phyloP scores from a whole-genome alignment of 2,329 filamentous ascomycete genomes.

The Fusarium decemcellulare region DNA sequence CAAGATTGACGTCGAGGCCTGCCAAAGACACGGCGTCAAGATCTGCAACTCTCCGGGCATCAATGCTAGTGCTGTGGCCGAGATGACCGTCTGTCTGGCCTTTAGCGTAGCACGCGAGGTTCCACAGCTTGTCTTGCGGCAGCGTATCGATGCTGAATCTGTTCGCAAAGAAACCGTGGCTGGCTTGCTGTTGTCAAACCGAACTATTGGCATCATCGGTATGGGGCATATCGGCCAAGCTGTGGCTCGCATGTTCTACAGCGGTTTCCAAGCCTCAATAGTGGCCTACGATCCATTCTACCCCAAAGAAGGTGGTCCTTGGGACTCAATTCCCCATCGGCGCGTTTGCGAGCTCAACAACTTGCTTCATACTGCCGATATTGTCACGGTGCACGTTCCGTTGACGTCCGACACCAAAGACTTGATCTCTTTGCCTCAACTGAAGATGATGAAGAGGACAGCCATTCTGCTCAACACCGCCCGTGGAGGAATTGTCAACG shows the following conservation, averaged over 20 bases:
- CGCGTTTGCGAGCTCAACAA: slow-evolving; percentile 48
- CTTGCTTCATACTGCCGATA: slow-evolving; percentile 49
- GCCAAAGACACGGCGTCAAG: slow-evolving; percentile 34
- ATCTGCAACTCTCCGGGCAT: slow-evolving; percentile 45
- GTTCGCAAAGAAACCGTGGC: slow-evolving; percentile 44
- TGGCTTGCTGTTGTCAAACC: slow-evolving; percentile 48
- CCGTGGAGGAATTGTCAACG: slow-evolving; percentile 55
- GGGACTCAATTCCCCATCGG: slow-evolving; percentile 42
- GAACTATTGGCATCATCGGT: slow-evolving; percentile 54
- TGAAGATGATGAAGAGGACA: slow-evolving; percentile 51
- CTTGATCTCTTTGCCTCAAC: slow-evolving; percentile 48
- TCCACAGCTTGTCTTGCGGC: slow-evolving; percentile 45
- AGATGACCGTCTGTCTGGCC: slow-evolving; percentile 50
- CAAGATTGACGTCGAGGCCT: slow-evolving; percentile 48
- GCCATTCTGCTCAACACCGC: slow-evolving; percentile 56
- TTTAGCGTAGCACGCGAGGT: slow-evolving; percentile 49
- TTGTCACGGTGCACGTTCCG: slow-evolving; percentile 53
- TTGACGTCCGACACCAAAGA: slow-evolving; percentile 46
- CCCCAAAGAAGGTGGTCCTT: slow-evolving; percentile 46
- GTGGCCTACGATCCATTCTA: slow-evolving; percentile 50
- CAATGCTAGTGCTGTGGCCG: slow-evolving; percentile 48
- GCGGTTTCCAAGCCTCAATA: slow-evolving; percentile 48
- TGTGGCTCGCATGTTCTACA: slow-evolving; percentile 53
- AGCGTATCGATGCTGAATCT: slow-evolving; percentile 38
- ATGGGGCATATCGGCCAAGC: slow-evolving; percentile 54